Conservation (phyloP, 345 rosid species). For the Pistacia atlantica region DNA sequence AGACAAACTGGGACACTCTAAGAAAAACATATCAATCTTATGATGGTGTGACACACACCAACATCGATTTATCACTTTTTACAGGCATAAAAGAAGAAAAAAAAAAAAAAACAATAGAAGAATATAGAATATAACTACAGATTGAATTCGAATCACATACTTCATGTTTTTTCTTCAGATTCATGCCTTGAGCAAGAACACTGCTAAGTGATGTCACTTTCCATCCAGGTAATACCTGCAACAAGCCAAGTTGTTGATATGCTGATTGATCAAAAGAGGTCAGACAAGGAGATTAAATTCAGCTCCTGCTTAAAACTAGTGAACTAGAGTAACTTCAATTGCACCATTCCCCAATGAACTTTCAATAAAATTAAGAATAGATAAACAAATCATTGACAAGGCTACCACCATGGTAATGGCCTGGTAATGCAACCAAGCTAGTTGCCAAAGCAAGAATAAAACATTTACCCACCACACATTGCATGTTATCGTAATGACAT, state of each 20-base stretch:
- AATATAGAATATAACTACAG: constrained; percentile 1
- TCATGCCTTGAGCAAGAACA: constrained; percentile 95
- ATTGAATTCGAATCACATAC: constrained; percentile 33
- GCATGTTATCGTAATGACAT: too few relatives aligned
- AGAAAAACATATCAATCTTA: neutral
- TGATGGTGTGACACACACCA: neutral
- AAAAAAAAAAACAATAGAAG: neutral
- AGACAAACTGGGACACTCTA: neutral
- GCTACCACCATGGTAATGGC: too few relatives aligned
- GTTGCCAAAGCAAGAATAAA: too few relatives aligned
- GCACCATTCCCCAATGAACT: neutral
- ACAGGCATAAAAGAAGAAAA: neutral
- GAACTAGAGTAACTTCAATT: neutral
- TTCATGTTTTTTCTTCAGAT: constrained; percentile 86
- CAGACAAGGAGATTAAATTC: neutral
- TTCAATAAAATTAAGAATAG: neutral
- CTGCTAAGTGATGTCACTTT: constrained; percentile 46
- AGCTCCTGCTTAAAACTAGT: neutral
- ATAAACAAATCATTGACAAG: neutral
- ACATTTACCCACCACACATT: too few relatives aligned
- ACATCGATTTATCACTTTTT: neutral
- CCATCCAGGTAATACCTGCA: constrained; percentile 59
- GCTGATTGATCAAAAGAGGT: neutral
- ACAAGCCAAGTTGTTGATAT: neutral
- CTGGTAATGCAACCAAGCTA: too few relatives aligned